A percentile compares a stretch with the other conserved stretches of the same genome.
These are phyloP conservation scores for Allodekkera sacchari DNA, from an alignment of 805 yeast species.

Conservation along the genomic window DNA sequence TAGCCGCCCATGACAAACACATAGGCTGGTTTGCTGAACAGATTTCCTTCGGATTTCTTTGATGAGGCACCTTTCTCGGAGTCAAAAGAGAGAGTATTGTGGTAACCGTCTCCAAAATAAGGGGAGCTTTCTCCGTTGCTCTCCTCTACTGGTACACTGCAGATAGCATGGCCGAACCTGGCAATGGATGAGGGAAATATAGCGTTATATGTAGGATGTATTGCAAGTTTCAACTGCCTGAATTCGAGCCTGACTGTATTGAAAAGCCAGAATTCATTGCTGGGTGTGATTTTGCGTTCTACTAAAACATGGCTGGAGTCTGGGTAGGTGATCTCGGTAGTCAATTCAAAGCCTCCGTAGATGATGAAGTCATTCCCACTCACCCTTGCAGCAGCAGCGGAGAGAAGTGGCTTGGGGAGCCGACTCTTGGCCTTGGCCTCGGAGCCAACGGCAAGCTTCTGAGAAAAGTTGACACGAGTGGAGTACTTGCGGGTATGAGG, in stretches of 20 bases:
- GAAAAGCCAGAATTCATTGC: constrained; percentile 49
- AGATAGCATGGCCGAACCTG: constrained; percentile 24
- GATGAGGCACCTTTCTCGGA: not conserved
- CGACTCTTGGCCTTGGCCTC: constrained; percentile 8
- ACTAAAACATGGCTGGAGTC: constrained; percentile 33
- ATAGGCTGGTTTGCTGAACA: constrained; percentile 21
- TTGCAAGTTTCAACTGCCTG: constrained; percentile 31
- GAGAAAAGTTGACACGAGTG: not conserved
- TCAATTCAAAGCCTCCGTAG: constrained; percentile 61
- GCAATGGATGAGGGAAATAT: constrained; percentile 20
- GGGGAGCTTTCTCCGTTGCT: constrained; percentile 10
- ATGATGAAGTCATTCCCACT: constrained; percentile 50
- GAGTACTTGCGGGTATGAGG: not conserved
- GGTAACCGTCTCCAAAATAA: no score
- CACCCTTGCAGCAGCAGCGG: constrained; percentile 39
- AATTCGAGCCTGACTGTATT: constrained; percentile 44
- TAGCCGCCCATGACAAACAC: constrained; percentile 44
- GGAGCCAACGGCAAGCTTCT: constrained; percentile 21
- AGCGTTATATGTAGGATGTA: constrained; percentile 23
- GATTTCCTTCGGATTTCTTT: not conserved
- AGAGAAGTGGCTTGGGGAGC: constrained; percentile 33
- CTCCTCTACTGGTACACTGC: constrained; percentile 22
- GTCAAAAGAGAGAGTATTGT: no score
- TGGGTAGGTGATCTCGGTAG: constrained; percentile 21
- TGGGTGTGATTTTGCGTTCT: constrained; percentile 19